Evolutionary conservation across 768 basidiomycete species (phyloP).

Genomic region (Rhizopogon roseolus): DNA sequence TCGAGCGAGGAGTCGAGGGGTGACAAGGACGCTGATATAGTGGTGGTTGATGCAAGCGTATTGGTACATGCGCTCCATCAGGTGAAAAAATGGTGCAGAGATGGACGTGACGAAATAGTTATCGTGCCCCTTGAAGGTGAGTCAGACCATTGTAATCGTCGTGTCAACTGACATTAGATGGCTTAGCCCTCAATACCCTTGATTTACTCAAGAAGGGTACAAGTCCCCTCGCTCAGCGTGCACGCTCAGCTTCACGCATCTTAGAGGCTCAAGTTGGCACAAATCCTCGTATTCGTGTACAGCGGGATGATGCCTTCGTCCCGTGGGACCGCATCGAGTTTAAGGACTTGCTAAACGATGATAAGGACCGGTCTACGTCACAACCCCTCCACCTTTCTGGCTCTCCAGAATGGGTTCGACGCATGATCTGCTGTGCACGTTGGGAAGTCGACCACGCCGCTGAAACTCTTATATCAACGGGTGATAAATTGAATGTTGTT

Average conservation of each 20-base stretch:
- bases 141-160: constrained; percentile 12
- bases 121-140: constrained; percentile 87
- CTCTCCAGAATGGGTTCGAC: constrained; percentile 81
- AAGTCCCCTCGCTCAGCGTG: constrained; percentile 70
- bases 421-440: constrained; percentile 76
- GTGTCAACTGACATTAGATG: constrained; percentile 6
- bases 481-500: constrained; percentile 43
- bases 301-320: constrained; percentile 78
- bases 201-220: constrained; percentile 92
- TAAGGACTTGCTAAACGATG: constrained; percentile 28
- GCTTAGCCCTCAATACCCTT: constrained; percentile 79
- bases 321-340: constrained; percentile 73
- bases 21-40: constrained; percentile 65
- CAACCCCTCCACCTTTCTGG: constrained; percentile 23
- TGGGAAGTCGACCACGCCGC: constrained; percentile 66
- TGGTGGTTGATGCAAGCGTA: constrained; percentile 80
- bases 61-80: constrained; percentile 73
- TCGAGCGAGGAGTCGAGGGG: constrained; percentile 20
- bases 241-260: constrained; percentile 83
- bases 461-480: constrained; percentile 20
- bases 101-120: constrained; percentile 71
- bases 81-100: constrained; percentile 78
- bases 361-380: constrained; percentile 19
- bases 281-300: constrained; percentile 77
- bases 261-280: constrained; percentile 84